Percentiles rank a stretch among this genome's conserved stretches.
Conservation (phyloP, 345 rosid genomes). For the Garcia nutans region DNA sequence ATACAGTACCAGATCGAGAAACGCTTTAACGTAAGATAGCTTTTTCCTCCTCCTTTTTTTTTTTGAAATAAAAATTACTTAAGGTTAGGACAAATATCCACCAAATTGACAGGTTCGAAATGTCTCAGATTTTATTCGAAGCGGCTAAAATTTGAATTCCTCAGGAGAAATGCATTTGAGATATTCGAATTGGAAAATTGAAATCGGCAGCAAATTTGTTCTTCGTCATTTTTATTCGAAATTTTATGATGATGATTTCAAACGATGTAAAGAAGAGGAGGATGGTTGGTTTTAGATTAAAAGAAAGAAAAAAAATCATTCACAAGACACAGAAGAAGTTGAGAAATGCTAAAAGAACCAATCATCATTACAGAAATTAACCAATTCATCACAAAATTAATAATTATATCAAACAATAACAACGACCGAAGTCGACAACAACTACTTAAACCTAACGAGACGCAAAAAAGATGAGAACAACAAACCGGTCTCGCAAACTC, state of each 20-base stretch:
- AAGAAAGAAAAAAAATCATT: not conserved
- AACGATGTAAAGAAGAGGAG: not conserved
- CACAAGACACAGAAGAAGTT: not conserved
- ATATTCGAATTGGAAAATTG: not conserved
- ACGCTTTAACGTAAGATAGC: too few species aligned
- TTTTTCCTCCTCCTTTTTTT: too few species aligned
- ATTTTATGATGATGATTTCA: too few species aligned
- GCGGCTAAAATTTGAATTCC: not conserved
- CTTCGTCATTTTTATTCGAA: too few species aligned
- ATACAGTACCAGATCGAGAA: too few species aligned
- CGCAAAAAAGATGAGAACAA: constrained; percentile 53
- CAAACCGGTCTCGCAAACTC: constrained; percentile 99
- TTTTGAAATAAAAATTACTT: too few species aligned
- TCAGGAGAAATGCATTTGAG: not conserved
- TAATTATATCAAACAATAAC: not conserved
- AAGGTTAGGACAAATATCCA: too few species aligned
- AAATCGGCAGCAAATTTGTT: not conserved
- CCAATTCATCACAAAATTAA: not conserved
- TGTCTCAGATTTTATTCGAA: too few species aligned
- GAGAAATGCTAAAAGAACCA: not conserved
- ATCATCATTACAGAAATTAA: constrained; percentile 2
- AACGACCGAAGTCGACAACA: not conserved
- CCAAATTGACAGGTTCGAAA: not conserved
- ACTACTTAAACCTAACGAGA: constrained; percentile 9
- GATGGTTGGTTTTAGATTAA: not conserved